Evolutionary conservation across 768 basidiomycete species (phyloP).

Genomic region (Mycena vitilis): DNA sequence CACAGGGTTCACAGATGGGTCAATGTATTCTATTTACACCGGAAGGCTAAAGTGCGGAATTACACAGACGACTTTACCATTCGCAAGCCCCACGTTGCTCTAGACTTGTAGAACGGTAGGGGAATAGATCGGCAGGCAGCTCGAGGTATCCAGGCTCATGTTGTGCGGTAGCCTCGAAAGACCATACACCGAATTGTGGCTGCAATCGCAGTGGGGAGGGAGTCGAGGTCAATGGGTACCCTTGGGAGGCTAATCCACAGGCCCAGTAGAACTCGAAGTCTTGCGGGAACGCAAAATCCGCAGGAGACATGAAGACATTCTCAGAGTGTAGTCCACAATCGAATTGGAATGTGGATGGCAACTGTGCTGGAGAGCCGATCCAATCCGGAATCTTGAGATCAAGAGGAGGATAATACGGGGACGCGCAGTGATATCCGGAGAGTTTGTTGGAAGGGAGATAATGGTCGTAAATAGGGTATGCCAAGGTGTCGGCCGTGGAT

Average conservation of each 20-base stretch:
- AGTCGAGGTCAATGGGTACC: neutral
- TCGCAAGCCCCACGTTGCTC: neutral
- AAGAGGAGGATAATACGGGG: conserved; percentile 5
- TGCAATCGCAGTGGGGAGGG: neutral
- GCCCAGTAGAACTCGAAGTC: neutral
- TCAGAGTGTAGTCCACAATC: neutral
- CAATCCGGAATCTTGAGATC: conserved; percentile 22
- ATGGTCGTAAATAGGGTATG: conserved; percentile 15
- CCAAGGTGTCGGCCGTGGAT: conserved; percentile 1
- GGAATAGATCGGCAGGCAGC: conserved; percentile 19
- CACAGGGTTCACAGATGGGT: neutral
- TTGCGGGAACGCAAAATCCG: no score
- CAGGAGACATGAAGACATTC: neutral
- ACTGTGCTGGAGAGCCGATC: neutral
- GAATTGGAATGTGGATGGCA: neutral
- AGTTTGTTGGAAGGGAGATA: conserved; percentile 17
- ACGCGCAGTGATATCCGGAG: neutral
- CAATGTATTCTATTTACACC: neutral
- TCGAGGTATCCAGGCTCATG: neutral
- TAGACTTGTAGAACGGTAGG: neutral
- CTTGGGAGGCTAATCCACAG: neutral
- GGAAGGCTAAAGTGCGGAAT: no score
- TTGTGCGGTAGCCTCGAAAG: neutral
- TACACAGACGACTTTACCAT: neutral
- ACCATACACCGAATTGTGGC: conserved; percentile 2